phyloP scores from a whole-genome alignment of 345 rosid species.

The Dovyalis caffra region DNA sequence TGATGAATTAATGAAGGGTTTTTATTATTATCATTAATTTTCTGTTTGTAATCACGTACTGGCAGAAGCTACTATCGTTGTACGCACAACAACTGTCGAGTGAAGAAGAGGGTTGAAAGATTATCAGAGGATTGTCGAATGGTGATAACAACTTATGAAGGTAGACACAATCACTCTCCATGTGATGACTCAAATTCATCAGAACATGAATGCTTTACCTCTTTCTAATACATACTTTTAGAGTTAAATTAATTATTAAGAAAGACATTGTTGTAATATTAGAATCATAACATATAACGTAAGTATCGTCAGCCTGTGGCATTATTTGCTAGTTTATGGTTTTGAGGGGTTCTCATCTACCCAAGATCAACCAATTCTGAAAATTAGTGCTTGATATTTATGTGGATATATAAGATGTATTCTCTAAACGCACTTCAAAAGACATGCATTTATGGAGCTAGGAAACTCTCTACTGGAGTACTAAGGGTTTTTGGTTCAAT shows the following conservation, averaged over 20 bases:
- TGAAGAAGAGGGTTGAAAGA: constrained; percentile 96
- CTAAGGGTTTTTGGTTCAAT: neutral
- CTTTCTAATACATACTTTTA: constrained; percentile 40
- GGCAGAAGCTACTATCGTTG: constrained; percentile 90
- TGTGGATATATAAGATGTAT: neutral
- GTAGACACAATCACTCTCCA: constrained; percentile 91
- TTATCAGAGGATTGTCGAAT: constrained; percentile 91
- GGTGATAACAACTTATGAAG: constrained; percentile 99
- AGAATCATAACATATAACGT: neutral
- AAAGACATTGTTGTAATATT: neutral
- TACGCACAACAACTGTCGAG: constrained; percentile 80
- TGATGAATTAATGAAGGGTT: too few species aligned
- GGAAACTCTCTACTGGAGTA: neutral
- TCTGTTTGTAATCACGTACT: neutral
- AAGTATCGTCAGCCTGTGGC: constrained; percentile 1
- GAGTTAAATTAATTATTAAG: neutral
- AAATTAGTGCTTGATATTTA: neutral
- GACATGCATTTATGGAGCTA: neutral
- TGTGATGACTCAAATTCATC: constrained; percentile 81
- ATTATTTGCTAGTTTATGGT: neutral
- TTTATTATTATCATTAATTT: neutral
- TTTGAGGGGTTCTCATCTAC: neutral
- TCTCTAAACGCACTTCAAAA: neutral
- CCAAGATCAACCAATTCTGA: neutral
- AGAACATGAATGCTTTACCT: constrained; percentile 65